Evolutionary conservation across 257 asterid species (phyloP).

Genomic region (Solanum megistacrolobum): DNA sequence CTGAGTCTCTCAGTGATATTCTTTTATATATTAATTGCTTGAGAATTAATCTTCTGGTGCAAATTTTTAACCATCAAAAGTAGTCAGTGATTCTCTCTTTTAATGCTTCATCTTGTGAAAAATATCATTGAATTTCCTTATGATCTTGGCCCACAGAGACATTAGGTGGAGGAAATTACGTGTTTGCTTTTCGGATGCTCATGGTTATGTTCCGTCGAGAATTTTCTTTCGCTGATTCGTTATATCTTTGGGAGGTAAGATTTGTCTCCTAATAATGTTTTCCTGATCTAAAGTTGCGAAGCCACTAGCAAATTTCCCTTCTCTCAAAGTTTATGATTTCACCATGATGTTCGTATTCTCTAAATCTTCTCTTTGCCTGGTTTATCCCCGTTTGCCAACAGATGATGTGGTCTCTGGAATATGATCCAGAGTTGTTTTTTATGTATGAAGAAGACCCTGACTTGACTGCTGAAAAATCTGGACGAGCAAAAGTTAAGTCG

Average conservation of each 20-base stretch:
- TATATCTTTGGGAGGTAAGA: conserved; percentile 91
- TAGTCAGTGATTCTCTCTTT: neutral
- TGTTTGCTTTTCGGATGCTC: conserved; percentile 91
- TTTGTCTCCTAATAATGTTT: neutral
- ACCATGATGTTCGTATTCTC: neutral
- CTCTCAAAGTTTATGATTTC: no score
- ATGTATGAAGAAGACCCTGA: conserved; percentile 59
- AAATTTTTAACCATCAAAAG: neutral
- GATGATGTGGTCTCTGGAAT: conserved; percentile 99
- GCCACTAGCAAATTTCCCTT: neutral
- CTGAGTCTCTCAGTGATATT: neutral
- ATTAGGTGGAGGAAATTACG: conserved; percentile 82
- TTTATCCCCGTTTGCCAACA: conserved; percentile 14
- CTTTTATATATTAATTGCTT: neutral
- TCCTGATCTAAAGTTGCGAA: neutral
- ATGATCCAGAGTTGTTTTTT: conserved; percentile 51
- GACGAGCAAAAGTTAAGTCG: conserved; percentile 47
- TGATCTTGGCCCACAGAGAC: conserved; percentile 38
- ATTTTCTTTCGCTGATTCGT: conserved; percentile 77
- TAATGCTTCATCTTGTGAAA: neutral
- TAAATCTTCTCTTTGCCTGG: conserved; percentile 11
- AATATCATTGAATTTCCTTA: neutral
- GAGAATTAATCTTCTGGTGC: neutral
- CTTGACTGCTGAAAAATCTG: conserved; percentile 26
- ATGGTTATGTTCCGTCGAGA: conserved; percentile 94